A percentile compares a stretch with the other conserved stretches of the same genome.
These are phyloP conservation scores for Pythium insidiosum DNA, from an alignment of 352 stramenopile species.

Conservation along the genomic window DNA sequence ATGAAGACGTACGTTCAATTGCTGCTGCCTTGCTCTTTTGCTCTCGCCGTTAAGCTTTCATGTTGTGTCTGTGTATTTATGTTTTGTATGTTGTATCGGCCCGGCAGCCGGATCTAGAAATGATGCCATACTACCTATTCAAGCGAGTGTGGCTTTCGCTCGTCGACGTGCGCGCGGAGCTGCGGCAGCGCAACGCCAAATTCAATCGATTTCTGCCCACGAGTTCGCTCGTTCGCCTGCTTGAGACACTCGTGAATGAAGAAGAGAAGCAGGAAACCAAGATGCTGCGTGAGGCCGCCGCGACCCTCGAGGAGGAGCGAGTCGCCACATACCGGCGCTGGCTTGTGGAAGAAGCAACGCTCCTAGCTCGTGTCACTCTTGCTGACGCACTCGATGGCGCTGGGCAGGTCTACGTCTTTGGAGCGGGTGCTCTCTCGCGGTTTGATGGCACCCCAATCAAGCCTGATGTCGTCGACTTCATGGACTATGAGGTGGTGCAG, in stretches of 20 bases:
- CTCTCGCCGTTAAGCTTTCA: too few species aligned
- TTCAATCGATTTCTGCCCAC: constrained; percentile 63
- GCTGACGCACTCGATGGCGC: constrained; percentile 57
- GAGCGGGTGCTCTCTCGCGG: constrained; percentile 48
- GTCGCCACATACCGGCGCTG: constrained; percentile 32
- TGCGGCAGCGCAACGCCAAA: constrained; percentile 41
- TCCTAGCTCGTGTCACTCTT: constrained; percentile 34
- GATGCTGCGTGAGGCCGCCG: constrained; percentile 44
- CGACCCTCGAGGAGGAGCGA: constrained; percentile 36
- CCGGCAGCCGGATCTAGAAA: constrained; percentile 49
- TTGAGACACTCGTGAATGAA: constrained; percentile 48
- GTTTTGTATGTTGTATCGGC: too few species aligned
- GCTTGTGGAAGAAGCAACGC: constrained; percentile 37
- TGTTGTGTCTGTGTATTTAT: too few species aligned
- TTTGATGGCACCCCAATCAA: constrained; percentile 47
- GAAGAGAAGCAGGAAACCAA: constrained; percentile 63
- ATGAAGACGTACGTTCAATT: constrained; percentile 66
- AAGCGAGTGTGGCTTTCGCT: constrained; percentile 64
- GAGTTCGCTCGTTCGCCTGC: constrained; percentile 43
- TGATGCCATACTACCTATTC: constrained; percentile 66
- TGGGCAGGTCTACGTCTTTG: constrained; percentile 75
- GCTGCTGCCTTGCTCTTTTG: too few species aligned
- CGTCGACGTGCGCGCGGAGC: constrained; percentile 57
- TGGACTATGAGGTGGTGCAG: constrained; percentile 49
- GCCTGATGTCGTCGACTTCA: constrained; percentile 69